Base-by-base conservation (phyloP, 257 asterid genomes). In the Nicotiana undulata region DNA sequence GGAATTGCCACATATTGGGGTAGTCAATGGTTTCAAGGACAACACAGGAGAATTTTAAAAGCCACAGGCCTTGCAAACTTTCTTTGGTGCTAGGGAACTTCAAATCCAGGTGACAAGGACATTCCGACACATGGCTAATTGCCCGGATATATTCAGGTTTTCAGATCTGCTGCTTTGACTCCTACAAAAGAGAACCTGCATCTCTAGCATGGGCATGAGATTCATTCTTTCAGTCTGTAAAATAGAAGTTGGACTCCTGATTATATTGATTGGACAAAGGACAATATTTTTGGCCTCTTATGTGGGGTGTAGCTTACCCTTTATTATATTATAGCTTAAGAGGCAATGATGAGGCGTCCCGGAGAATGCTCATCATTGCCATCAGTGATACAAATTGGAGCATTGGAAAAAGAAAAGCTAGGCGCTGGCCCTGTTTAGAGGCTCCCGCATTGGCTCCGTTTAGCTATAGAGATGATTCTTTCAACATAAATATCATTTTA, bases 1-100 rank as follows among this genome's bases (percentile, higher is more conserved):
- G 93, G 87, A 92, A 87, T 82, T 95, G 99, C 89, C 99, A 95
- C 90, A 92, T 95, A 82, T 83, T 95, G 93, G 97, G 91, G 93
- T 92, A 95, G 92, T 79, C 4, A 11, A 60, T 40, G 29, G 28
- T 49, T 0, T 79, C 26, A 17, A 55, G 24, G 82, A 26, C 2
- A 79, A 3, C 53, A 87, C 67, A 79, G 76, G 77, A 79, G 79
- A 72, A 63, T 59, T 80, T 77, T 85, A 28, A 70, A 49, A 78
- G 85, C 55, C 28, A 37, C 18, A 26, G 59, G 68, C 56, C 46
- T 77, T 77, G 81, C 81, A 20, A 15, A 59, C 53, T 60, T 77
- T 77, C 26, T 26, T 79, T 28, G 59, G 72, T 64, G 58, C 56
- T 40, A 46, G 32, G 65, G 31, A 79, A 64, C 24, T 63, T 63